Base-by-base conservation (phyloP, 805 yeast species). In the Pichia cephalocereana region DNA sequence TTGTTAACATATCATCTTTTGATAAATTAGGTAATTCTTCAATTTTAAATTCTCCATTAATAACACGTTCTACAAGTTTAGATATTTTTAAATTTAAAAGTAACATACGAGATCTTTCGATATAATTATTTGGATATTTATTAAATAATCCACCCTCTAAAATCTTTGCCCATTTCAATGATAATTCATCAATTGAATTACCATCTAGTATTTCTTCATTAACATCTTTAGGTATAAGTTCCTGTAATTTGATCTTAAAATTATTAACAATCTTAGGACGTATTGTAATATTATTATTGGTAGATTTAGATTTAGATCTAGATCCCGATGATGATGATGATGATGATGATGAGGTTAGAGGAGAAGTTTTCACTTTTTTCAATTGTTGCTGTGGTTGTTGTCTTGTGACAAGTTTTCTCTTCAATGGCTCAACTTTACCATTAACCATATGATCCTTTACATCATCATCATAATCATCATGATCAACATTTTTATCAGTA, bases 1-100 rank as follows among this genome's bases (percentile, higher is more conserved):
- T 88, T 26, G 64, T 57, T 54, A 79, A 68, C 69, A 90, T 75
- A 55, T 90, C 91, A 56, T 84, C 87, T 0, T 81, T 82, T 7
- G 82, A 70, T 71, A 86, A 70, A 34, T 69, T 71, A 3, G 82
- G 89, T 41, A 88, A 68, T 53, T 80, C 75, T 15, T 68, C 69
- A 40, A 85, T 75, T 1, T 78, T 66, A 28, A 86, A 66, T 19
- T 71, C 69, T 31, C 77, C 73, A 36, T 73, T 69, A 34, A 82
- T 65, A 5, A 90, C 74, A 49, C 82, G 78, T 28, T 68, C 67
- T 54, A 87, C 75, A 41, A 82, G 75, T 42, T 69, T 68, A 55
- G 81, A 83, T 64, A 80, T 85, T 48, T 59, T 62, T 49, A 80
- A 69, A 63, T 81, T 82, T 60, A 79, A 80, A 61, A 76, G 71